Evolutionary conservation across 148 eudicot genomes (phyloP).

Genomic region (Diospyros lotus): DNA sequence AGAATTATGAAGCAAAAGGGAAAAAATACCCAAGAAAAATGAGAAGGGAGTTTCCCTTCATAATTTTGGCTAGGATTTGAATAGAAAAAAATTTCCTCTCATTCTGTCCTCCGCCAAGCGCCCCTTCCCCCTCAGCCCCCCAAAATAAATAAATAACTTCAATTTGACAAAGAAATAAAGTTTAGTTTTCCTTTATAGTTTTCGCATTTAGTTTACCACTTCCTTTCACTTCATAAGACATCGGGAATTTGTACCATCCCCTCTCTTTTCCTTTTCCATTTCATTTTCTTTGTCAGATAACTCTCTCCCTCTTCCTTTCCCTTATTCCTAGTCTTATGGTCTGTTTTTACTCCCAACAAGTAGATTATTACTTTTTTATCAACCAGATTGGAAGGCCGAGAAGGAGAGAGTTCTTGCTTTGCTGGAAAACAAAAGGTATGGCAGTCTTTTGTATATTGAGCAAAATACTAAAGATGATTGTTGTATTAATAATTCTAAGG

Average conservation of each 20-base stretch:
- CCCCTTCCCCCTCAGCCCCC: too few relatives aligned
- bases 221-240: background rate
- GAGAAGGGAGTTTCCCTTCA: background rate
- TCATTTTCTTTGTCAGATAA: too few relatives aligned
- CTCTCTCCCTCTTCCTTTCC: background rate
- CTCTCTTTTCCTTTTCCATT: background rate
- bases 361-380: background rate
- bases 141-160: background rate
- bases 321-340: background rate
- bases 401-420: background rate
- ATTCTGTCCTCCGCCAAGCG: background rate
- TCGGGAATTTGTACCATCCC: background rate
- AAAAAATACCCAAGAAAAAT: background rate
- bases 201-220: background rate
- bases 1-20: background rate
- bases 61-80: background rate
- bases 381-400: background rate
- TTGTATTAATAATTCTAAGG: background rate
- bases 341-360: background rate
- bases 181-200: background rate
- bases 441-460: background rate
- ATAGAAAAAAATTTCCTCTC: background rate
- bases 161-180: background rate
- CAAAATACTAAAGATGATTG: background rate
- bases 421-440: too few relatives aligned